A percentile compares a stretch with the other conserved stretches of the same genome.
These are phyloP conservation scores for Globisporangium solare DNA, from an alignment of 352 stramenopile species.

Conservation along the genomic window DNA sequence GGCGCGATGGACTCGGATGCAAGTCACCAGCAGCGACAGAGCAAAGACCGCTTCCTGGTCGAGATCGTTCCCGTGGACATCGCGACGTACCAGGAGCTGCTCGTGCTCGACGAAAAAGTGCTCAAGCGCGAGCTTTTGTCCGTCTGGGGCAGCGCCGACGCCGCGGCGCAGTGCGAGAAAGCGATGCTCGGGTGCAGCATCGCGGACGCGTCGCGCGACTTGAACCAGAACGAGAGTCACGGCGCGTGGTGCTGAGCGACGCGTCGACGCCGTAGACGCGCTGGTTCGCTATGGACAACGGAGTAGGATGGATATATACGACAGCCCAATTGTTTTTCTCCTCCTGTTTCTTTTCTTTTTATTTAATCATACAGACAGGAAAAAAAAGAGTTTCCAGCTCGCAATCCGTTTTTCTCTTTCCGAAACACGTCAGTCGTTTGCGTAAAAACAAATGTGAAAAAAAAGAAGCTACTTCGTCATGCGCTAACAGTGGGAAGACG, in stretches of 20 bases:
- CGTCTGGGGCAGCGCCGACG: slow-evolving; percentile 38
- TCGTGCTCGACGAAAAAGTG: slow-evolving; percentile 30
- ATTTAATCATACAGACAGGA: slow-evolving; percentile 7
- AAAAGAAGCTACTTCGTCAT: background rate
- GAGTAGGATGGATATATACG: background rate
- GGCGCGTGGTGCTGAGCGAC: slow-evolving; percentile 11
- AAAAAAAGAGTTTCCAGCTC: too few species aligned
- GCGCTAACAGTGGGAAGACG: too few species aligned
- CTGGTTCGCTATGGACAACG: background rate
- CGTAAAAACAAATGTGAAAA: background rate
- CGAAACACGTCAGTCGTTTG: too few species aligned
- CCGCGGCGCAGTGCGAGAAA: slow-evolving; percentile 21
- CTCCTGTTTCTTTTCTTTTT: slow-evolving; percentile 7
- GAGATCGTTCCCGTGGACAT: slow-evolving; percentile 52
- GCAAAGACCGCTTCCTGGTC: slow-evolving; percentile 67
- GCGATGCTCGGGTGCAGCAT: slow-evolving; percentile 36
- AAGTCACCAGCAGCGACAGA: slow-evolving; percentile 39
- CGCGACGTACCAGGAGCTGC: slow-evolving; percentile 32
- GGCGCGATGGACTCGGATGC: slow-evolving; percentile 13
- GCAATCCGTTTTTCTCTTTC: too few species aligned
- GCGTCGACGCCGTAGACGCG: too few species aligned
- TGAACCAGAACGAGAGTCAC: slow-evolving; percentile 5
- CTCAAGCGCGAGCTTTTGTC: slow-evolving; percentile 28
- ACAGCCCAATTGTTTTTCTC: background rate
- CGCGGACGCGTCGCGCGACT: background rate